These are phyloP conservation scores for Poteriospumella lacustris DNA, from an alignment of 108 stramenopile genomes.

Conservation along the genomic window DNA sequence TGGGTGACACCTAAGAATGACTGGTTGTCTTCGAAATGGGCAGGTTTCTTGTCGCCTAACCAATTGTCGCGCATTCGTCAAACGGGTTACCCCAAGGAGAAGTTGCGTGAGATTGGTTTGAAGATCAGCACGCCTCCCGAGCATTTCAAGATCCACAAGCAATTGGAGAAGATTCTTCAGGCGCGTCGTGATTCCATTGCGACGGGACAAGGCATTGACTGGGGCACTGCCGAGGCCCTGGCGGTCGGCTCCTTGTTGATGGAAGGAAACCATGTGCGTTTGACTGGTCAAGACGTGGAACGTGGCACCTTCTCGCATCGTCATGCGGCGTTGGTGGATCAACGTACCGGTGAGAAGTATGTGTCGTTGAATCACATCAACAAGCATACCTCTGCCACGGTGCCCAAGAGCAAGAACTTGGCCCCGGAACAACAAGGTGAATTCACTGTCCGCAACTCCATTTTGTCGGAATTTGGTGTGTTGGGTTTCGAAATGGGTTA, in stretches of 20 bases:
- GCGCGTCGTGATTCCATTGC: conserved; percentile 64
- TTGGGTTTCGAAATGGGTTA: conserved; percentile 98
- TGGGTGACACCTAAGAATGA: conserved; percentile 68
- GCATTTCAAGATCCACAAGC: conserved; percentile 78
- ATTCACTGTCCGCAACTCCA: conserved; percentile 82
- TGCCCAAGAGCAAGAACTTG: conserved; percentile 63
- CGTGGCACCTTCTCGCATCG: conserved; percentile 74
- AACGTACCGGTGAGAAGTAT: conserved; percentile 65
- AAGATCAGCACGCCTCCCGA: conserved; percentile 68
- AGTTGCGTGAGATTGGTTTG: conserved; percentile 70
- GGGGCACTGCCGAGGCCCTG: conserved; percentile 97
- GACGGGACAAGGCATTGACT: conserved; percentile 84
- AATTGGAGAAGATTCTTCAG: conserved; percentile 82
- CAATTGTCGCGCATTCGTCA: conserved; percentile 66
- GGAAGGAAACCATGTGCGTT: conserved; percentile 94
- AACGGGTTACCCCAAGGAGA: conserved; percentile 82
- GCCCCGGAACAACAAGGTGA: conserved; percentile 75
- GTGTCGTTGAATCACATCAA: conserved; percentile 82
- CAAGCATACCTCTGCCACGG: conserved; percentile 66
- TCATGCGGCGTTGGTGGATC: conserved; percentile 93
- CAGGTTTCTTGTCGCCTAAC: conserved; percentile 82
- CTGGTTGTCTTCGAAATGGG: conserved; percentile 88
- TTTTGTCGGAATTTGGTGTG: conserved; percentile 91
- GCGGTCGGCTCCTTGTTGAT: conserved; percentile 89
- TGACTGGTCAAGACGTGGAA: conserved; percentile 96